A percentile compares a stretch with the other conserved stretches of the same genome.
Conservation (phyloP, 805 yeast species). For the Ogataea paraovalis region DNA sequence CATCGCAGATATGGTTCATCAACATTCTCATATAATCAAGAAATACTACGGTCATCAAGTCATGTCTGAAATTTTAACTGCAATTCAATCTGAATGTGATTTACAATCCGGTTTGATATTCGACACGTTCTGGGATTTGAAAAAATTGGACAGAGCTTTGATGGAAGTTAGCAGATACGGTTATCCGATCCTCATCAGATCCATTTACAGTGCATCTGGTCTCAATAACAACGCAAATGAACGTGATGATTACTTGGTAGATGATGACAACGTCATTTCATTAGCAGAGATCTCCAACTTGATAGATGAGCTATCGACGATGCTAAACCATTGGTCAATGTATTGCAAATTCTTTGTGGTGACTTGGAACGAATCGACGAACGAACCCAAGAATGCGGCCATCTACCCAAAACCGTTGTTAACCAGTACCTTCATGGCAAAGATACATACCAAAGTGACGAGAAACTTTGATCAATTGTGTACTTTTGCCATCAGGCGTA, state of each 20-base stretch:
- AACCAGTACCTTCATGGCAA: slow-evolving; percentile 51
- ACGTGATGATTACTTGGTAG: slow-evolving; percentile 26
- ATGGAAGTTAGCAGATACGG: slow-evolving; percentile 54
- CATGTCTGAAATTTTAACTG: slow-evolving; percentile 62
- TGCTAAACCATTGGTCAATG: slow-evolving; percentile 82
- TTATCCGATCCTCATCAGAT: slow-evolving; percentile 42
- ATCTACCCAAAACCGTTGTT: slow-evolving; percentile 49
- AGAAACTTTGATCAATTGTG: slow-evolving; percentile 64
- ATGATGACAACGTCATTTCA: slow-evolving; percentile 33
- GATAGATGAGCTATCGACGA: slow-evolving; percentile 65
- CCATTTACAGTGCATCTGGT: slow-evolving; percentile 28
- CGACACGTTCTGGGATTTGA: slow-evolving; percentile 79
- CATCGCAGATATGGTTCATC: slow-evolving; percentile 77
- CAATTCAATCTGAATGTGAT: slow-evolving; percentile 84
- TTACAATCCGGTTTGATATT: slow-evolving; percentile 86
- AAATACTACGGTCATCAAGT: slow-evolving; percentile 65
- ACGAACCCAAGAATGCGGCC: slow-evolving; percentile 23
- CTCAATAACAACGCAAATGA: background rate
- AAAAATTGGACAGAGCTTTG: slow-evolving; percentile 52
- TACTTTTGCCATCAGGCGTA: slow-evolving; percentile 65
- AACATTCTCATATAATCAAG: slow-evolving; percentile 77
- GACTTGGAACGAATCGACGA: slow-evolving; percentile 53
- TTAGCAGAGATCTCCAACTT: slow-evolving; percentile 65
- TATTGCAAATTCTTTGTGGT: slow-evolving; percentile 69
- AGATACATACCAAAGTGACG: slow-evolving; percentile 47